Evolutionary conservation across 345 rosid genomes (phyloP).

Genomic region (Combretum micranthum): DNA sequence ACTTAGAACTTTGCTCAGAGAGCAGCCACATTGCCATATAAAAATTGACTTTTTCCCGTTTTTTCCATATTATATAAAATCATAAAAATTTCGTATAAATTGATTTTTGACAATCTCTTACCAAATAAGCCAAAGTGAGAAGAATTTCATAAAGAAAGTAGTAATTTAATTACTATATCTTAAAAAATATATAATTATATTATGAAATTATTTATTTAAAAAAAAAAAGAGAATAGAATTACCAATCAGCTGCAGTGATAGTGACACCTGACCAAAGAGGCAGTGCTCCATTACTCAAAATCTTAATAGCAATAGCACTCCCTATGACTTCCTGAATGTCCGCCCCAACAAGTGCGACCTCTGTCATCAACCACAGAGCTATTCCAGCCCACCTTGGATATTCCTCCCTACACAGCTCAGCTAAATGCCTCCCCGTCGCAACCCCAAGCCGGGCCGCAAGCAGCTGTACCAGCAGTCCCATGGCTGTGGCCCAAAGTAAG

Average conservation of each 20-base stretch:
- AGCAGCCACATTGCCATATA: no score
- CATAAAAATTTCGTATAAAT: no score
- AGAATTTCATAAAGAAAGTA: no score
- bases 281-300: conserved; percentile 17
- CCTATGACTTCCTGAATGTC: conserved; percentile 48
- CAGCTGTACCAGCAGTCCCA: conserved; percentile 48
- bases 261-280: conserved; percentile 25
- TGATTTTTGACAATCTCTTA: no score
- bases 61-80: no score
- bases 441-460: conserved; percentile 39
- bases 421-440: conserved; percentile 38
- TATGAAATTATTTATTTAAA: not conserved
- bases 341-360: conserved; percentile 39
- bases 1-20: no score
- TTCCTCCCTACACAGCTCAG: conserved; percentile 41
- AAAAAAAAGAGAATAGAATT: not conserved
- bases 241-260: conserved; percentile 20
- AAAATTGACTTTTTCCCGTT: no score
- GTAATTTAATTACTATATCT: not conserved
- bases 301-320: conserved; percentile 33
- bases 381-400: conserved; percentile 37
- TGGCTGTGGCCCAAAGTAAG: conserved; percentile 38
- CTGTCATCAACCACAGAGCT: conserved; percentile 40
- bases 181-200: not conserved
- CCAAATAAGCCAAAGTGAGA: no score